Evolutionary conservation across 1,284 basidiomycete species (phyloP), one percentile per base, ranked within the genome.

Genomic region (Tilletia indica): DNA sequence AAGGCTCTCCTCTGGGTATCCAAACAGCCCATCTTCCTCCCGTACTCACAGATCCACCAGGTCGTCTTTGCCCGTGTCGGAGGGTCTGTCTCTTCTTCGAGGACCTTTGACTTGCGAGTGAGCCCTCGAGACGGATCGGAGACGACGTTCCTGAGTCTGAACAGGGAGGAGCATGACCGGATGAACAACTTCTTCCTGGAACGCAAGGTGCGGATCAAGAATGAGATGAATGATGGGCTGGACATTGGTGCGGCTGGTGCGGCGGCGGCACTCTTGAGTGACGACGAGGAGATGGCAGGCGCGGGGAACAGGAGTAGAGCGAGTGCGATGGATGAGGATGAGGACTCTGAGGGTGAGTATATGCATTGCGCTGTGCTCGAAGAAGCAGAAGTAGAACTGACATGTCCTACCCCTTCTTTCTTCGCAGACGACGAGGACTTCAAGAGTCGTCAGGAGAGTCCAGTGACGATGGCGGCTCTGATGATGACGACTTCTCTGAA

Each of bases 1-100:
- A 97, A 97, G 89, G 93, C 92, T 84, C 88, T 99, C 68, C 93
- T 99, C 86, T 99, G 98, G 87, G 94, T 99, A 70, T 94, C 95
- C 72, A 99, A 98, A 86, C 92, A 94, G 81, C 95, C 97, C 0
- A 91, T 91, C 49, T 91, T 97, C 80, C 89, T 98, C 79, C 93
- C 97, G 77, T 91, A 97, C 77, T 89, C 90, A 71, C 94, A 98
- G 81, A 92, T 98, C 72, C 91, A 94, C 79, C 91, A 93, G 85
- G 92, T 93, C 73, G 89, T 94, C 68, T 97, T 99, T 87, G 95
- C 94, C 12, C 92, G 89, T 73, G 93, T 99, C 14, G 94, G 96
- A n/a, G 90, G 92, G 0, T 92, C 92, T 63, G 89, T 96, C 82
- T 90, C 91, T 12, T 92, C 93, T 1, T 92, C 92, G 0, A 91